Conservation (phyloP, 1,284 basidiomycete species). For the Marasmius oreades region DNA sequence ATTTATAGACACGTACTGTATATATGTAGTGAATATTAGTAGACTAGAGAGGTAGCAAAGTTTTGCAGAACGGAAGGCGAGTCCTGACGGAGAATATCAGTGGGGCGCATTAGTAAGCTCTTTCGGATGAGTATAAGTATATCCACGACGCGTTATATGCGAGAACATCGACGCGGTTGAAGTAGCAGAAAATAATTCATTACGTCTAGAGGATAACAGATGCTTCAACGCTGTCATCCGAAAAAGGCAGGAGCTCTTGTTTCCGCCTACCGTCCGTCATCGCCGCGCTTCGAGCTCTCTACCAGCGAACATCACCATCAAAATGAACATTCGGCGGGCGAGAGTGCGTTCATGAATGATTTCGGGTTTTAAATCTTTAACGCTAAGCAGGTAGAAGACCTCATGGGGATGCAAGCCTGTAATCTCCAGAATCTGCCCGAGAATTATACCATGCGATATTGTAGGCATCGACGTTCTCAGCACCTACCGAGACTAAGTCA, state of each 20-base stretch:
- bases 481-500: background rate
- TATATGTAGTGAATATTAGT: too few relatives aligned
- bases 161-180: too few relatives aligned
- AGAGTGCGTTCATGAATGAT: constrained; percentile 35
- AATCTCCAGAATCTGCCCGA: constrained; percentile 93
- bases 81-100: too few relatives aligned
- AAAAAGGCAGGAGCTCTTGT: too few relatives aligned
- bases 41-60: too few relatives aligned
- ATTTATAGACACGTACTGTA: background rate
- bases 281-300: background rate
- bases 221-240: too few relatives aligned
- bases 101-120: too few relatives aligned
- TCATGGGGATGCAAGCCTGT: constrained; percentile 86
- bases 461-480: constrained; percentile 33
- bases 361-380: background rate
- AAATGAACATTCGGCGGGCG: constrained; percentile 58
- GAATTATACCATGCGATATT: constrained; percentile 94
- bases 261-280: background rate
- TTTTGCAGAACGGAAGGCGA: too few relatives aligned
- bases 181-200: too few relatives aligned
- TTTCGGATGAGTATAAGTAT: too few relatives aligned
- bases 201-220: too few relatives aligned
- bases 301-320: constrained; percentile 3
- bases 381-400: constrained; percentile 37
- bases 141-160: too few relatives aligned